Percentiles rank a stretch among this genome's conserved stretches.
These are phyloP conservation scores for Xerocomus minutiporus DNA, from an alignment of 1,284 basidiomycete genomes.

Conservation along the genomic window DNA sequence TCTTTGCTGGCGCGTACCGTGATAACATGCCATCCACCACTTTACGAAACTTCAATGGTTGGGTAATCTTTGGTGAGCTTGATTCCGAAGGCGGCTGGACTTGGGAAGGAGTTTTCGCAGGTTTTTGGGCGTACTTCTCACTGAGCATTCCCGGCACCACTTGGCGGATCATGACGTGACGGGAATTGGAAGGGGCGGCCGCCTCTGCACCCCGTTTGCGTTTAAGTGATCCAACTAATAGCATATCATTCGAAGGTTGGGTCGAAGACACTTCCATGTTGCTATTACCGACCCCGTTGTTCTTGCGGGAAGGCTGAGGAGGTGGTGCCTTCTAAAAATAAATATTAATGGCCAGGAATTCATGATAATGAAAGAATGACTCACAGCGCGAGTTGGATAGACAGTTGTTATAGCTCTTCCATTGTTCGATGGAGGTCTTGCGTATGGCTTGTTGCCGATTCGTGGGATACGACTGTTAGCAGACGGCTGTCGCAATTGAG, in stretches of 20 bases:
- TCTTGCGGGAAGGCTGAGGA: conserved; percentile 11
- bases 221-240: conserved; percentile 32
- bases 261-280: conserved; percentile 25
- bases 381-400: conserved; percentile 10
- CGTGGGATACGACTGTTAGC: conserved; percentile 65
- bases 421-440: conserved; percentile 35
- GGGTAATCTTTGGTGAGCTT: conserved; percentile 23
- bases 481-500: conserved; percentile 49
- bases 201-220: conserved; percentile 39
- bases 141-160: conserved; percentile 36
- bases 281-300: conserved; percentile 21
- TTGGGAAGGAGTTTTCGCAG: conserved; percentile 12
- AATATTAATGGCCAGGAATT: conserved; percentile 5
- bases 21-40: conserved; percentile 36
- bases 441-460: conserved; percentile 62
- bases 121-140: conserved; percentile 29
- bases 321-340: conserved; percentile 8
- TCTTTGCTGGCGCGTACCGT: conserved; percentile 23
- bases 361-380: conserved; percentile 3
- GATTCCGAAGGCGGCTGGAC: conserved; percentile 8
- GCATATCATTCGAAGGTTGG: conserved; percentile 12
- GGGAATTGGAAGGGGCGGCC: conserved; percentile 23
- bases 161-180: conserved; percentile 32
- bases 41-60: conserved; percentile 33
- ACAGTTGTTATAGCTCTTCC: conserved; percentile 5